Base-by-base conservation (phyloP, 2,329 filamentous ascomycete species). In the Nothophoma quercina region DNA sequence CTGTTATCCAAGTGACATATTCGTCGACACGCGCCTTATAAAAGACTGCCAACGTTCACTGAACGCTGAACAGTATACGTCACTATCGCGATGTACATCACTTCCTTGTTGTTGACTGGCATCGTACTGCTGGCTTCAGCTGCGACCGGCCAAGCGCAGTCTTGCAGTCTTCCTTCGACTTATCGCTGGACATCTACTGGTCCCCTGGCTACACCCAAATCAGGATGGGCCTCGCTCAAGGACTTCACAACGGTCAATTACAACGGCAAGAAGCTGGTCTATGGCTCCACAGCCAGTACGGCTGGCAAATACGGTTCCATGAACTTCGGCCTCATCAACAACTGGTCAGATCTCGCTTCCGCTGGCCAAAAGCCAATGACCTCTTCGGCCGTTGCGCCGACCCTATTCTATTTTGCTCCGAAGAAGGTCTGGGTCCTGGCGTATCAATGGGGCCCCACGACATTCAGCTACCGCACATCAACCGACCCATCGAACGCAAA, bases 361-460 rank as follows among this genome's bases (percentile, higher is more conserved):
- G 82, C 79, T 0, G 72, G 64, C 54, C 85, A 88, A 71, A 87
- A 75, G 56, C 56, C 51, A 1, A 85, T 84, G 81, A 36, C 51
- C 4, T 56, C 56, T 40, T 60, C 54, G 5, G 70, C 82, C 8
- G 84, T 86, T 18, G 85, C 85, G 0, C 86, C 86, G 1, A 85
- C 84, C 0, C 72, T 88, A 39, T 87, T 88, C 75, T 84, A 81
- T 76, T 88, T 88, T 62, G 60, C 66, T 5, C 86, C 85, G 0
- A 87, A 86, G 74, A 77, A 73, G 58, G 70, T 82, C 57, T 88
- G 86, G 86, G 74, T 88, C n/a, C 78, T 88, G 0, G 82, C 84
- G n/a, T 82, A 87, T 64, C 85, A 88, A 69, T 88, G 85, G 84
- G 85, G 85, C 1, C 64, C 81, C 0, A 81, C 78, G 0, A 61